Evolutionary conservation across 495 filamentous ascomycete species (phyloP), one percentile per base, ranked within the genome.

Genomic region (Xylaria intraflava): DNA sequence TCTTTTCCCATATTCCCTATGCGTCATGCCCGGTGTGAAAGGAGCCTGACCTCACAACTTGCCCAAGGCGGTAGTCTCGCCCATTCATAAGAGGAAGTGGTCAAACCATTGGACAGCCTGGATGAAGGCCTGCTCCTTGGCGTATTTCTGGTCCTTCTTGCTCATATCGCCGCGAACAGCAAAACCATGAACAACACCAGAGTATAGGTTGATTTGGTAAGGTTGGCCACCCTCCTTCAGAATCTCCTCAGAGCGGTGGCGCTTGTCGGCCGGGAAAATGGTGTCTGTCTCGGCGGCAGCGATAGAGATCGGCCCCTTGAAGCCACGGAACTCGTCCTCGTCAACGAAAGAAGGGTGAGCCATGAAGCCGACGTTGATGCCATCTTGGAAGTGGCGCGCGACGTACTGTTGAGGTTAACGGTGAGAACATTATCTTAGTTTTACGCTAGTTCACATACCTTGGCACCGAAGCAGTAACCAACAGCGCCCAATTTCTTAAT

Each of bases 71-170:
- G 12, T n/a, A 6, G 14, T 23, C 9, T 56, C 19, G 1, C 33
- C 29, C 60, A 78, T 43, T 68, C 44, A 73, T 41, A 72, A 23
- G 7, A 81, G 69, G 49, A 65, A 67, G 40, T 67, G 60, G 50
- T 86, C 78, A 62, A 94, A 93, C 89, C 90, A 95, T 42, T 67
- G 62, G 41, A 90, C 75, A 48, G 89, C 88, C 74, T 94, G 89
- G 49, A 77, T 63, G 64, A 93, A 93, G 23, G 89, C 89, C 72
- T 86, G 81, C 74, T 96, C 88, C 78, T 90, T 91, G 44, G 88
- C 85, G 56, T 77, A 93, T 75, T 83, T 88, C 67, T 80, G 67
- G 38, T 70, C 48, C 64, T 78, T 80, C 49, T 84, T 76, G 57
- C 56, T 78, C 36, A 80, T 56, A 60, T 93, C 87, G 33, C 75